Evolutionary conservation across 345 rosid species (phyloP).

Genomic region (Gossypium turneri): DNA sequence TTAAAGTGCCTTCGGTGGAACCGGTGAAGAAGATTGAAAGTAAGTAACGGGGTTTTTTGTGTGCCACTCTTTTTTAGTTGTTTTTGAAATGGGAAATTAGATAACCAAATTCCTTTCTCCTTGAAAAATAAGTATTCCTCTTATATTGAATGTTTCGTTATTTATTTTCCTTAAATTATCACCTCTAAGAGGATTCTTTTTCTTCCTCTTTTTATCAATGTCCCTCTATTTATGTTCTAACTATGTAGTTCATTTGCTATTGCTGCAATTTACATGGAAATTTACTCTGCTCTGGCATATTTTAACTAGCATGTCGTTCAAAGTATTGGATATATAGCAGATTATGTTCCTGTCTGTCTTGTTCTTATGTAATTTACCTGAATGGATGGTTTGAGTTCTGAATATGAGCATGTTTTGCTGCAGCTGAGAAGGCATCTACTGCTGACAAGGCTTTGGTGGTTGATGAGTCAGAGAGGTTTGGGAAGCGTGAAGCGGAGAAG

Average conservation of each 20-base stretch:
- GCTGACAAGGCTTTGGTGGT: constrained; percentile 37
- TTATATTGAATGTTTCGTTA: background rate
- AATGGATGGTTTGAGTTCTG: constrained; percentile 14
- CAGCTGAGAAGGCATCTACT: constrained; percentile 45
- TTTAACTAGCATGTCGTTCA: background rate
- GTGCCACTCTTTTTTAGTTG: background rate
- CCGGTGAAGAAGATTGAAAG: constrained; percentile 38
- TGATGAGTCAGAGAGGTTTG: constrained; percentile 63
- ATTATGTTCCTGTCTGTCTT: background rate
- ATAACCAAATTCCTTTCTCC: background rate
- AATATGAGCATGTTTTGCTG: constrained; percentile 25
- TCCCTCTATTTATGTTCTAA: background rate
- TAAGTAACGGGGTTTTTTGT: constrained; percentile 29
- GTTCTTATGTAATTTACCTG: background rate
- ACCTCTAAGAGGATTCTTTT: background rate
- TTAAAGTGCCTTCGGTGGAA: constrained; percentile 37
- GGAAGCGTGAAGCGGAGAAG: constrained; percentile 70
- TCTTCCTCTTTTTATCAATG: background rate
- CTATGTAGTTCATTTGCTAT: background rate
- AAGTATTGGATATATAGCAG: background rate
- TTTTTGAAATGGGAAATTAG: background rate
- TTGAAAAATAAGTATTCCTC: background rate
- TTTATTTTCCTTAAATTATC: background rate
- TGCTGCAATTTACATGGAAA: background rate
- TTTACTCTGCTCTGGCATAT: background rate